A percentile compares a stretch with the other conserved stretches of the same genome.
Evolutionary conservation across 2,329 filamentous ascomycete genomes (phyloP).

Genomic region (Cercospora janseana): DNA sequence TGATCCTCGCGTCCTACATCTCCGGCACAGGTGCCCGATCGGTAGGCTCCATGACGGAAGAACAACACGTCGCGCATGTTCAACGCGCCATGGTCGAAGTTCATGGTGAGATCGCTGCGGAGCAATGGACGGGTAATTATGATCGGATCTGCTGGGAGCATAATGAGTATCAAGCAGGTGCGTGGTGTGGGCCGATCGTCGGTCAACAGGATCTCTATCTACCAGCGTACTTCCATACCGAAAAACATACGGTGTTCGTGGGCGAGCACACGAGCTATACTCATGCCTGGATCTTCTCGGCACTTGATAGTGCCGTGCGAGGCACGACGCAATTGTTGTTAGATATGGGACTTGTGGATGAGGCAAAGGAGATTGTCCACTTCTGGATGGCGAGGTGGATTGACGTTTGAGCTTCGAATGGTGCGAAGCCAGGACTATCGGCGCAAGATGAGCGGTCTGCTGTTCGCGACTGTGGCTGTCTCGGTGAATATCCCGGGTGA

Average conservation of each 20-base stretch:
- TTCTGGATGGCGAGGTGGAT: slow-evolving; percentile 72
- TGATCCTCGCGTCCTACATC: slow-evolving; percentile 61
- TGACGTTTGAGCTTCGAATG: slow-evolving; percentile 44
- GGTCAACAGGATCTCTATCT: slow-evolving; percentile 69
- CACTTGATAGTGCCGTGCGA: slow-evolving; percentile 65
- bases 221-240: slow-evolving; percentile 70
- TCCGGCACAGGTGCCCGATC: slow-evolving; percentile 48
- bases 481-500: not conserved
- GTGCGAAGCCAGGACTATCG: no score
- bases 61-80: slow-evolving; percentile 62
- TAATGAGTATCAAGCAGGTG: slow-evolving; percentile 60
- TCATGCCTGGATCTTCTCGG: slow-evolving; percentile 68
- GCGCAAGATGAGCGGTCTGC: no score
- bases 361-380: slow-evolving; percentile 62
- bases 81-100: slow-evolving; percentile 66
- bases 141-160: slow-evolving; percentile 65
- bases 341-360: slow-evolving; percentile 65
- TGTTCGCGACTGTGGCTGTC: no score
- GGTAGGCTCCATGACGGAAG: slow-evolving; percentile 52
- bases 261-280: slow-evolving; percentile 68
- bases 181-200: slow-evolving; percentile 58
- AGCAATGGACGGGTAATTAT: slow-evolving; percentile 65
- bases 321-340: slow-evolving; percentile 64
- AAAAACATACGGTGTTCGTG: slow-evolving; percentile 65
- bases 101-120: slow-evolving; percentile 59